A percentile compares a stretch with the other conserved stretches of the same genome.
These are phyloP conservation scores for Hsuehochloa calcarea DNA, from an alignment of 176 grass and related monocot genomes.

Conservation along the genomic window DNA sequence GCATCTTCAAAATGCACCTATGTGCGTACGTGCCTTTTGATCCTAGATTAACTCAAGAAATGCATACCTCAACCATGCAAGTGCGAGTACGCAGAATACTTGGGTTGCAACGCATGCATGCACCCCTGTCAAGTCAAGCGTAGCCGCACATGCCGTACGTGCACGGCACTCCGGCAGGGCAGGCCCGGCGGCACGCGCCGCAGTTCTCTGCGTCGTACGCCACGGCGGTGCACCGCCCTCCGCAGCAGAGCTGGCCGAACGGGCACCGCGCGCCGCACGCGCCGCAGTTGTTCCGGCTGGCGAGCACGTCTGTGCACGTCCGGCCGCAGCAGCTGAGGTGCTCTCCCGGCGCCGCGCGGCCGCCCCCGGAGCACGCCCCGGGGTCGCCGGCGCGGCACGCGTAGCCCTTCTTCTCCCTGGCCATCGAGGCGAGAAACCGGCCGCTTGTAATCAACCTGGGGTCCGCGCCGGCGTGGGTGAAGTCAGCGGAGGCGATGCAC, in stretches of 20 bases:
- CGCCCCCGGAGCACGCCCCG: not conserved
- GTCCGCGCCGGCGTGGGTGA: not conserved
- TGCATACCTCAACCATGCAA: not conserved
- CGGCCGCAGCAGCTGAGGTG: constrained; percentile 36
- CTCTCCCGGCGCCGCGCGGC: not conserved
- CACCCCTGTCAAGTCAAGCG: constrained; percentile 9
- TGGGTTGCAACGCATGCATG: not conserved
- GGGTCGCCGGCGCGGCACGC: not conserved
- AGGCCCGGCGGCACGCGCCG: constrained; percentile 44
- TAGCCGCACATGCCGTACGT: constrained; percentile 52
- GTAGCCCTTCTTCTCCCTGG: not conserved
- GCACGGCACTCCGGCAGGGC: constrained; percentile 38
- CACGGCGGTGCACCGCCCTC: constrained; percentile 37
- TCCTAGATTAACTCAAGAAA: not conserved
- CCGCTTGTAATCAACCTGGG: not conserved
- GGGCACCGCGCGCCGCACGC: constrained; percentile 47
- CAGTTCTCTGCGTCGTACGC: constrained; percentile 41
- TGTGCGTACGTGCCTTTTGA: not conserved
- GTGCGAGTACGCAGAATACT: not conserved
- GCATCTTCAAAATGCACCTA: not conserved
- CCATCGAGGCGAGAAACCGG: constrained; percentile 35
- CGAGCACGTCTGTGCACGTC: constrained; percentile 45
- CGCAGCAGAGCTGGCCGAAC: constrained; percentile 57
- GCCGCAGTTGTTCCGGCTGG: constrained; percentile 51
- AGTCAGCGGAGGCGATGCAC: not conserved